Evolutionary conservation across 805 yeast genomes (phyloP), one percentile per base, ranked within the genome.

Genomic region (Candida endomychidarum): DNA sequence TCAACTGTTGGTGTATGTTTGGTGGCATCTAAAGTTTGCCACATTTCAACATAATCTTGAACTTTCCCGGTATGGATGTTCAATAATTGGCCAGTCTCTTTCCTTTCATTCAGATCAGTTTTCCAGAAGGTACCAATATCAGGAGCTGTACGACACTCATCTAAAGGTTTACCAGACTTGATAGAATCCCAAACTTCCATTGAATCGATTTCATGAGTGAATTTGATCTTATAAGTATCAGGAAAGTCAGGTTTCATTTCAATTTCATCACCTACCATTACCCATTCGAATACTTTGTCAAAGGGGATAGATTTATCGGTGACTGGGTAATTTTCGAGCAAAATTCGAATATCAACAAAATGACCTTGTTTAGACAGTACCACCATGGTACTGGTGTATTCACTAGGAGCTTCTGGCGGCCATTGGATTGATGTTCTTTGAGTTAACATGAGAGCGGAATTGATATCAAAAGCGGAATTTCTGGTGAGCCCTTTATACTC

Each of bases 401-500:
- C 84, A 3, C 50, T 47, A 4, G 74, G 61, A 6, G 45, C 51
- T 1, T 52, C 59, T 0, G 75, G 72, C 18, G 63, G 63, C 83
- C 83, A 78, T 55, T 71, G 75, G n/a, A 78, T 62, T 9, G 76
- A 67, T 8, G 74, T 46, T 55, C 84, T 62, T 1, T 72, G 69
- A 0, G 80, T 74, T 17, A 77, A 45, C 25, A 62, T 55, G 56
- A n/a, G 58, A 57, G 40, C 17, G 16, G 33, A 22, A 29, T 27
- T 14, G 30, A 29, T 29, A n/a, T n/a, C n/a, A n/a, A 32, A 30
- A 34, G 40, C 39, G 42, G 42, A 37, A 38, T 42, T 23, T n/a
- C n/a, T n/a, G n/a, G n/a, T n/a, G n/a, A n/a, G n/a, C n/a, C n/a
- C n/a, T n/a, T n/a, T n/a, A n/a, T n/a, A n/a, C n/a, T n/a, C n/a